These are phyloP conservation scores for Rhytidiadelphus loreus DNA, from an alignment of 225 moss, liverwort and hornwort species.

Conservation along the genomic window DNA sequence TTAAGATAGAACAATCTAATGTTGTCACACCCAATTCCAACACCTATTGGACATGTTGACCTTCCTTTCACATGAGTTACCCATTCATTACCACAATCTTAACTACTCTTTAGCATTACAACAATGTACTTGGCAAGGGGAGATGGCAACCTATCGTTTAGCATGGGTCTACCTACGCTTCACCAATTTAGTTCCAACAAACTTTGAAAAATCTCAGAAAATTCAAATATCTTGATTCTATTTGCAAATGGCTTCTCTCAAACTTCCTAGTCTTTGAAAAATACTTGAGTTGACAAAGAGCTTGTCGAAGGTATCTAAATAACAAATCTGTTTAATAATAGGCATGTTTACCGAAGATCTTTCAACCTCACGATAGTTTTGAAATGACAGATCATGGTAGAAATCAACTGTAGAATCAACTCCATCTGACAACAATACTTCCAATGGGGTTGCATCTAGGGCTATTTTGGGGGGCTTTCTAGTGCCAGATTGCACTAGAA, in stretches of 20 bases:
- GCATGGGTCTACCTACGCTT: rapidly evolving
- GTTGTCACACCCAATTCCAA: not conserved
- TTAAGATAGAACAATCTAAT: not conserved
- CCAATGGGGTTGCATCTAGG: no score
- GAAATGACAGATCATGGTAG: not conserved
- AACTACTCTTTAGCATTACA: not conserved
- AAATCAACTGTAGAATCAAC: not conserved
- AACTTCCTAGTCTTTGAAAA: not conserved
- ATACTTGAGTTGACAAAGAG: not conserved
- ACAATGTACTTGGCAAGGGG: not conserved
- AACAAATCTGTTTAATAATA: not conserved
- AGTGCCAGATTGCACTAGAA: no score
- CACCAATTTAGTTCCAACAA: not conserved
- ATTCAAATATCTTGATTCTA: not conserved
- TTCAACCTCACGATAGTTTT: not conserved
- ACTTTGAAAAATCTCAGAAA: not conserved
- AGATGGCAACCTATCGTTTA: not conserved
- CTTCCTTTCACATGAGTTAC: not conserved
- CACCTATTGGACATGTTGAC: rapidly evolving
- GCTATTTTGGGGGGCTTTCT: no score
- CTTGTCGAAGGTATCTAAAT: not conserved
- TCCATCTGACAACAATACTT: not conserved
- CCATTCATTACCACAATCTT: not conserved
- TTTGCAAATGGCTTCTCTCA: not conserved
- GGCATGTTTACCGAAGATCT: not conserved